Percentiles rank a stretch among this genome's conserved stretches.
Conservation (phyloP, 2,329 filamentous ascomycete species). For the Colletotrichum musicola region DNA sequence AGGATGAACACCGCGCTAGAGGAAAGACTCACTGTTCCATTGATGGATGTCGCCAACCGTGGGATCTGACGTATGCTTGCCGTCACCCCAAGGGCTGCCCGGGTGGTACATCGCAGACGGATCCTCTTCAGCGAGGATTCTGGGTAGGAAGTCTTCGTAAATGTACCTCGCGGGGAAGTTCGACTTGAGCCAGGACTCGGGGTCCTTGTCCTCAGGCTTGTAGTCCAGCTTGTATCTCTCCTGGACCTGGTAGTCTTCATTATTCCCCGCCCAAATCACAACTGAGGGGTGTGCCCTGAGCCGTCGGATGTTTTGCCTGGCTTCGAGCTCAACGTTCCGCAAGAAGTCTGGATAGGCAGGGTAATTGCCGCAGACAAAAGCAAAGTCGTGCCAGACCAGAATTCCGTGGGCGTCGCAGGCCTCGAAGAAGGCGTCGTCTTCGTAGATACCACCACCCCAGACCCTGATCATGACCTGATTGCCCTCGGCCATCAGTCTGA, state of each 20-base stretch:
- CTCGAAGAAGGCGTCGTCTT: constrained; percentile 80
- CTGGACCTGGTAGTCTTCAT: constrained; percentile 84
- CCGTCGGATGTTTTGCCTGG: constrained; percentile 71
- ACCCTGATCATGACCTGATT: constrained; percentile 39
- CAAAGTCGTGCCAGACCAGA: constrained; percentile 88
- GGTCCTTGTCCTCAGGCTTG: constrained; percentile 75
- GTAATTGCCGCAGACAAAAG: constrained; percentile 84
- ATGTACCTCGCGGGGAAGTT: constrained; percentile 83
- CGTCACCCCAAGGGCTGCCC: constrained; percentile 80
- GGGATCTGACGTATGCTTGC: constrained; percentile 73
- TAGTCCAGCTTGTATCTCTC: constrained; percentile 78
- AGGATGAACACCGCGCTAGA: not conserved
- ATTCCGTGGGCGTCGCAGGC: constrained; percentile 83
- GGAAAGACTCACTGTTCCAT: constrained; percentile 67
- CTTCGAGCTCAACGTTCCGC: constrained; percentile 75
- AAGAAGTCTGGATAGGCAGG: constrained; percentile 75
- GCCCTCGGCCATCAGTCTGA: constrained; percentile 18
- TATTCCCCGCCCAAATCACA: constrained; percentile 84
- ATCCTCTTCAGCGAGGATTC: constrained; percentile 71
- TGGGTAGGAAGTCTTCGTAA: constrained; percentile 80
- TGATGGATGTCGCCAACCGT: constrained; percentile 85
- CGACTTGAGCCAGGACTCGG: constrained; percentile 80
- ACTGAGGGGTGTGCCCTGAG: constrained; percentile 74
- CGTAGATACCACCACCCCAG: constrained; percentile 76
- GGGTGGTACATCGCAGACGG: constrained; percentile 78